Evolutionary conservation across 257 asterid genomes (phyloP).

Genomic region (Rehmannia glutinosa): DNA sequence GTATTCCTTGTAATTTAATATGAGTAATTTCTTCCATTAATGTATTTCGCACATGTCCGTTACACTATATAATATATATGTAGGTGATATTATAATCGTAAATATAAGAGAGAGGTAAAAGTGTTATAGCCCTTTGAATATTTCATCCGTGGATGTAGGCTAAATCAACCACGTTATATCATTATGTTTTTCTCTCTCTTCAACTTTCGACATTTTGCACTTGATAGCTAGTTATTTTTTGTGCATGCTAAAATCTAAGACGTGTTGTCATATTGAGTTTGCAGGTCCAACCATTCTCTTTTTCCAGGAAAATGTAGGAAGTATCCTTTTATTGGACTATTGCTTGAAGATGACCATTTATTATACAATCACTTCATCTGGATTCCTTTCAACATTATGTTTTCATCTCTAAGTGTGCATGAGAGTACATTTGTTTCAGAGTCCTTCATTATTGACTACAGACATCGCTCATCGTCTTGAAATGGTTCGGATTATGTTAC

Average conservation of each 20-base stretch:
- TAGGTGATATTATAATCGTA: too few species aligned
- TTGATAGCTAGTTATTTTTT: constrained; percentile 14
- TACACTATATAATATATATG: too few species aligned
- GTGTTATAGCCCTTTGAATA: too few species aligned
- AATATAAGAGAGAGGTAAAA: too few species aligned
- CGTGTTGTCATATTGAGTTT: constrained; percentile 27
- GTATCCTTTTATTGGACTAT: constrained; percentile 57
- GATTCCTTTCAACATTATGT: background rate
- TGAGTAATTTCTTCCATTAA: too few species aligned
- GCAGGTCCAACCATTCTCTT: constrained; percentile 97
- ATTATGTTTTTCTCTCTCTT: constrained; percentile 23
- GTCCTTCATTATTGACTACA: constrained; percentile 58
- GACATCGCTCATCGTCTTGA: constrained; percentile 99
- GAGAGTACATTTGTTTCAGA: constrained; percentile 5
- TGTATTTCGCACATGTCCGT: too few species aligned
- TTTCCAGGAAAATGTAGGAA: constrained; percentile 99
- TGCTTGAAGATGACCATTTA: background rate
- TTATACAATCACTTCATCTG: constrained; percentile 37
- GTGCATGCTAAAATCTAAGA: constrained; percentile 16
- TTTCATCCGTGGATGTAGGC: too few species aligned
- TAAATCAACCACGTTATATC: too few species aligned
- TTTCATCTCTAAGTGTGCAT: background rate
- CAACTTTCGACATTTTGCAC: constrained; percentile 23
- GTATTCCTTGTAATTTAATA: too few species aligned
- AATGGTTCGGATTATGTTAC: constrained; percentile 85